Evolutionary conservation across 2,329 filamentous ascomycete genomes (phyloP).

Genomic region (Berkeleyomyces rouxiae): DNA sequence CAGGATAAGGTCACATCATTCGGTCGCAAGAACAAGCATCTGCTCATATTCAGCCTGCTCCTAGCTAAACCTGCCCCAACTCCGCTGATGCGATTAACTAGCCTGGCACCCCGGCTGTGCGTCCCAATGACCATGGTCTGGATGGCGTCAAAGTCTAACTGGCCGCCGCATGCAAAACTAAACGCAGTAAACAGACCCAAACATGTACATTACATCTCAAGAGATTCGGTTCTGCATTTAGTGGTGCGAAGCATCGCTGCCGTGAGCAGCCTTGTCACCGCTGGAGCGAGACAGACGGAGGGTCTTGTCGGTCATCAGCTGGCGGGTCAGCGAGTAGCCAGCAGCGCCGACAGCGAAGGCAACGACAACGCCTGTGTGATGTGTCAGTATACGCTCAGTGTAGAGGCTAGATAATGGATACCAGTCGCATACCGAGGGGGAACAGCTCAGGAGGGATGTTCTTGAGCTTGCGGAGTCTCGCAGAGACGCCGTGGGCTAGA

Average conservation of each 20-base stretch:
- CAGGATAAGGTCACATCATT: background rate
- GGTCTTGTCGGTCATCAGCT: slow-evolving; percentile 79
- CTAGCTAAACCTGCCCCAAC: background rate
- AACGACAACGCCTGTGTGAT: slow-evolving; percentile 58
- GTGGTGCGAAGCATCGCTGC: slow-evolving; percentile 22
- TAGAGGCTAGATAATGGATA: slow-evolving; percentile 7
- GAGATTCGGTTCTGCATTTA: slow-evolving; percentile 20
- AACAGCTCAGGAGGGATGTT: slow-evolving; percentile 86
- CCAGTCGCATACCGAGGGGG: slow-evolving; percentile 55
- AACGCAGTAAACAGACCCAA: background rate
- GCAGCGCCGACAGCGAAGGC: slow-evolving; percentile 69
- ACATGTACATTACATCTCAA: slow-evolving; percentile 1
- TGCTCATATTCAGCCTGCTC: slow-evolving; percentile 3
- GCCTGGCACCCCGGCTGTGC: background rate
- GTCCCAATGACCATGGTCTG: background rate
- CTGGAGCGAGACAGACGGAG: slow-evolving; percentile 64
- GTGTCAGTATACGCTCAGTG: slow-evolving; percentile 18
- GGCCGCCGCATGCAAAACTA: background rate
- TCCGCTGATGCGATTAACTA: background rate
- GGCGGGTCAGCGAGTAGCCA: slow-evolving; percentile 63
- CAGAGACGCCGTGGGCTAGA: slow-evolving; percentile 86
- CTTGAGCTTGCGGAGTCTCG: slow-evolving; percentile 79
- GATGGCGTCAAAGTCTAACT: background rate
- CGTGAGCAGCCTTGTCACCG: slow-evolving; percentile 19
- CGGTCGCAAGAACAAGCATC: slow-evolving; percentile 3